These are phyloP conservation scores for Dioszegia hungarica DNA, from an alignment of 768 basidiomycete species.

Conservation along the genomic window DNA sequence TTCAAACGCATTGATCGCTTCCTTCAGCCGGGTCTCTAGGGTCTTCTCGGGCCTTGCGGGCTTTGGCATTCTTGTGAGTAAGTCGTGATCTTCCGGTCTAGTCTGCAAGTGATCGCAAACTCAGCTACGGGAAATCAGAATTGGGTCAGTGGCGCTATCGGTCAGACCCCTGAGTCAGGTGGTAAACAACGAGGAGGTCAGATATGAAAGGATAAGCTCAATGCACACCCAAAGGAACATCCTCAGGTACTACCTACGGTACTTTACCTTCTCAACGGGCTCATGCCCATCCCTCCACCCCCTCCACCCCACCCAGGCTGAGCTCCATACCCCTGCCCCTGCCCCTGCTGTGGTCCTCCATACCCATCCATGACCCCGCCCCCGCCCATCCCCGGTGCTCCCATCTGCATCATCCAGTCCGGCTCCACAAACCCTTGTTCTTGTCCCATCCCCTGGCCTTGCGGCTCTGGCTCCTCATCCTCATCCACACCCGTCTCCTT, in stretches of 20 bases:
- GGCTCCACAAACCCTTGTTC: conserved; percentile 20
- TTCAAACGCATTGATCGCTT: conserved; percentile 5
- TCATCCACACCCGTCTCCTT: conserved; percentile 41
- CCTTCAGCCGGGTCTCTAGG: not conserved
- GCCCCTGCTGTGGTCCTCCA: not conserved
- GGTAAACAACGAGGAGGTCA: conserved; percentile 2
- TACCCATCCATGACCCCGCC: conserved; percentile 6
- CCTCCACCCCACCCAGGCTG: conserved; percentile 5
- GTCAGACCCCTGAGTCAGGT: too few species aligned
- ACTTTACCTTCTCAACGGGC: conserved; percentile 32
- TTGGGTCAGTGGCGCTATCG: too few species aligned
- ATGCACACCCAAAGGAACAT: not conserved
- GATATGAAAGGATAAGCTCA: not conserved
- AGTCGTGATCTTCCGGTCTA: too few species aligned
- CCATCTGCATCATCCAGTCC: conserved; percentile 17
- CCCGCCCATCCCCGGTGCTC: conserved; percentile 3
- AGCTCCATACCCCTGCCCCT: not conserved
- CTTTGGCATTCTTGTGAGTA: not conserved
- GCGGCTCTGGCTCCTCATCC: conserved; percentile 24
- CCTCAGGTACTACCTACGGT: not conserved
- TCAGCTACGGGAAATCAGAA: too few species aligned
- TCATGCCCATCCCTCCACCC: conserved; percentile 32
- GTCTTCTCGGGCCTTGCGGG: too few species aligned
- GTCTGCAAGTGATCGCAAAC: too few species aligned
- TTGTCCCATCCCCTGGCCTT: conserved; percentile 11